These are phyloP conservation scores for Dimocarpus longan DNA, from an alignment of 345 rosid genomes.

Conservation along the genomic window DNA sequence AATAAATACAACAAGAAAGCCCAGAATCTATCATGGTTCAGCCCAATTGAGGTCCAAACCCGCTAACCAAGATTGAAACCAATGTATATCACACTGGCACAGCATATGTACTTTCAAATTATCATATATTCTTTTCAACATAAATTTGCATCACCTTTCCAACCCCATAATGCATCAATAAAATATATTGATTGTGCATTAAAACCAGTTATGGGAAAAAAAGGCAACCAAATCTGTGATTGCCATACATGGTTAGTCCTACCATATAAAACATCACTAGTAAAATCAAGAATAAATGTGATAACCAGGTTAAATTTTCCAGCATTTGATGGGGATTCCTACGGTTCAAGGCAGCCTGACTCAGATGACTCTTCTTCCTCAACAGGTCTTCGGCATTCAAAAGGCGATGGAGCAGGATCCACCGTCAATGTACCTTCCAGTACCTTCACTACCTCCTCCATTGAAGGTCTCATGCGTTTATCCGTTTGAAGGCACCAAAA, in stretches of 20 bases:
- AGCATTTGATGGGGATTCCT: constrained; percentile 7
- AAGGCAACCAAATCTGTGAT: constrained; percentile 10
- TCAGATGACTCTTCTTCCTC: constrained; percentile 40
- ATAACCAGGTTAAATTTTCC: not conserved
- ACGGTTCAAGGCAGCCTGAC: constrained; percentile 38
- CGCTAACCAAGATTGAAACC: no score
- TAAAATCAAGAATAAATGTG: not conserved
- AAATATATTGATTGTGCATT: not conserved
- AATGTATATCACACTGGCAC: no score
- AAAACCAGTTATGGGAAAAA: not conserved
- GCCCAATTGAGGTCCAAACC: not conserved
- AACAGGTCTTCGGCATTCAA: constrained; percentile 29
- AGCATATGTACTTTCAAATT: no score
- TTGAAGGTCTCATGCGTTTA: constrained; percentile 69
- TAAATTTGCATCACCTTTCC: no score
- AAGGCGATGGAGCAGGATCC: constrained; percentile 77
- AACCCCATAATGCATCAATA: no score
- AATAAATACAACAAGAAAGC: not conserved
- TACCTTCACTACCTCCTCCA: constrained; percentile 81
- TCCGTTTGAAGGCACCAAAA: constrained; percentile 83
- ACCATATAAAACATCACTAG: constrained; percentile 22
- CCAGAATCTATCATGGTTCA: not conserved
- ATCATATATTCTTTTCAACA: no score
- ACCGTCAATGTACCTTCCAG: constrained; percentile 73
- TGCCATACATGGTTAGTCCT: constrained; percentile 30